Percentiles rank a stretch among this genome's conserved stretches.
Evolutionary conservation across 768 basidiomycete genomes (phyloP).

Genomic region (Glaciozyma antarctica): DNA sequence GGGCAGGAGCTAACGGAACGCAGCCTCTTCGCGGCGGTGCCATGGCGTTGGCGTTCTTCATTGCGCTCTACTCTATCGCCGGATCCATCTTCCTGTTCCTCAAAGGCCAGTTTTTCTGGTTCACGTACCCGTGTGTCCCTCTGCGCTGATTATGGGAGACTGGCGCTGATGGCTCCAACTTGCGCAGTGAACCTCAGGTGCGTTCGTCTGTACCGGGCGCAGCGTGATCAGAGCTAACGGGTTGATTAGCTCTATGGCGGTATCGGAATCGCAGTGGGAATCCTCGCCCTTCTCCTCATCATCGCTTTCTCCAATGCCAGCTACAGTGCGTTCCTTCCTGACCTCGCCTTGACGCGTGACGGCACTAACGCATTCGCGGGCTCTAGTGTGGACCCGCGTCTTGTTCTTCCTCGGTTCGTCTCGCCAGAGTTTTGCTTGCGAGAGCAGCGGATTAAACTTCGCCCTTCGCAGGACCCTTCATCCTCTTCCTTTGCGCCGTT

Average conservation of each 20-base stretch:
- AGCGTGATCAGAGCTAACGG: not conserved
- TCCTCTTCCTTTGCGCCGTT: conserved; percentile 8
- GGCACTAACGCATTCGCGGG: not conserved
- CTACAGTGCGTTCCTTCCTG: conserved; percentile 6
- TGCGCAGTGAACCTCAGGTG: conserved; percentile 4
- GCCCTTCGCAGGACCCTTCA: not conserved
- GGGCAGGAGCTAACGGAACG: not conserved
- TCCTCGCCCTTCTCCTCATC: conserved; percentile 3
- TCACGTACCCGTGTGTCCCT: not conserved
- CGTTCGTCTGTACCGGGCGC: not conserved
- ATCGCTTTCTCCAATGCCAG: conserved; percentile 21
- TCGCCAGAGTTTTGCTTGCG: not conserved
- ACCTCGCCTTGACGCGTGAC: not conserved
- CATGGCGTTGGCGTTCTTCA: conserved; percentile 18
- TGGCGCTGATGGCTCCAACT: not conserved
- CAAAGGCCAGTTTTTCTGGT: conserved; percentile 17
- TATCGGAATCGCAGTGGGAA: conserved; percentile 17
- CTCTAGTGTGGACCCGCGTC: conserved; percentile 6
- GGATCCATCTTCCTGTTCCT: conserved; percentile 26
- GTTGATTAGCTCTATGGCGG: conserved; percentile 21
- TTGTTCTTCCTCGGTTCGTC: conserved; percentile 7
- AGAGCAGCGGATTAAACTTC: not conserved
- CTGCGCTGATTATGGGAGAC: not conserved
- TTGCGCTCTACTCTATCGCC: conserved; percentile 19
- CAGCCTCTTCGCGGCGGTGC: not conserved